Evolutionary conservation across 2,329 filamentous ascomycete species (phyloP), one percentile per base, ranked within the genome.

Genomic region (Xenoacremonium recifei): DNA sequence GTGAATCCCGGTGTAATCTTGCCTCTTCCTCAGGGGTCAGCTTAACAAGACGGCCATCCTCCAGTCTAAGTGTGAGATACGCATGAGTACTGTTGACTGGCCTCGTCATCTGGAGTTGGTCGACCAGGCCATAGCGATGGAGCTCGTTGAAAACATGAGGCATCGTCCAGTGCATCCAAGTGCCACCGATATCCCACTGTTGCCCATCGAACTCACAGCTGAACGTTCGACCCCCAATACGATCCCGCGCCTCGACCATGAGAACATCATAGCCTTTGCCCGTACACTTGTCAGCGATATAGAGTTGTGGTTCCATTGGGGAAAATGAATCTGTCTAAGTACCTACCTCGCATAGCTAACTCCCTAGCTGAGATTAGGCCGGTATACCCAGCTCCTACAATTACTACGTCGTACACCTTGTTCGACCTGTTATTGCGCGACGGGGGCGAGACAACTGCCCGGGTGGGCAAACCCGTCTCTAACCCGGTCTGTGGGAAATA

Each of bases 171-270:
- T 65, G 63, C 3, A 72, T 53, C 67, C 67, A 72, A 1, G 68
- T 70, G 0, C 69, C 69, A 1, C 69, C 68, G 63, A 72, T 66
- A 35, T 71, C 68, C 38, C 62, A 70, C 1, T 56, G 51, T 19
- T 63, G 61, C 0, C 62, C 67, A 6, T 58, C 54, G 12, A 65
- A 61, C 16, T 61, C 59, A 6, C 63, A 54, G 3, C 58, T 61
- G 63, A 65, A 71, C 2, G 65, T 66, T 1, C 69, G 59, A 2
- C 69, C 68, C 11, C 69, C 69, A 32, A 71, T 62, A 2, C 69
- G 54, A 41, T 72, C 68, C 18, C 69, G 58, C 2, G 60, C 66
- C 48, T 71, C 69, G 3, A 72, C 21, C 1, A 71, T 53, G 7
- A 71, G 57, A 1, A 63, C 59, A 6, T 50, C 50, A 21, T 53